These are phyloP conservation scores for Passalora sequoiae DNA, from an alignment of 2,329 filamentous ascomycete species.

Conservation along the genomic window DNA sequence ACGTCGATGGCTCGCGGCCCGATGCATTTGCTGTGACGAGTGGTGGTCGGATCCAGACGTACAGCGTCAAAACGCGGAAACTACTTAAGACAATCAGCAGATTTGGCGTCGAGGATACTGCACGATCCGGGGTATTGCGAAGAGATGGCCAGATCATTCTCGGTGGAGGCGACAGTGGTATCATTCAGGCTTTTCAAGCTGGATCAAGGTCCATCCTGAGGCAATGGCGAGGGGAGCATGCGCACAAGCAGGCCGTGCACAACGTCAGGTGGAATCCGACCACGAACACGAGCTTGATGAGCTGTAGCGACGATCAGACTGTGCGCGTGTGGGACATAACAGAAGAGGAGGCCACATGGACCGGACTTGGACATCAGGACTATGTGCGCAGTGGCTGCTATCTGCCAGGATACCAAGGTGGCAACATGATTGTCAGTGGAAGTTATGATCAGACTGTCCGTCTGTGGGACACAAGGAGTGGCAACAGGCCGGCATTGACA, in stretches of 20 bases:
- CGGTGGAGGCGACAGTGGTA: conserved; percentile 84
- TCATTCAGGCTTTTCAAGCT: conserved; percentile 92
- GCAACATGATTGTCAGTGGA: conserved; percentile 71
- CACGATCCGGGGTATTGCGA: conserved; percentile 81
- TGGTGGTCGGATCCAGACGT: conserved; percentile 86
- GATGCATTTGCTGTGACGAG: conserved; percentile 91
- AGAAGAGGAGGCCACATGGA: conserved; percentile 66
- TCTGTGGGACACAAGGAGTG: conserved; percentile 81
- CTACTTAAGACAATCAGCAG: conserved; percentile 89
- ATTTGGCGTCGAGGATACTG: conserved; percentile 73
- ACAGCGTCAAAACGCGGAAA: conserved; percentile 86
- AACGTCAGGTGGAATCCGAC: conserved; percentile 80
- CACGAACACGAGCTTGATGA: conserved; percentile 79
- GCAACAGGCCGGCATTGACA: conserved; percentile 69
- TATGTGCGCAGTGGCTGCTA: conserved; percentile 87
- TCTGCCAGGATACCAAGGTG: conserved; percentile 64
- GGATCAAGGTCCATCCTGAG: conserved; percentile 84
- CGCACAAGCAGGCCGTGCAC: conserved; percentile 87
- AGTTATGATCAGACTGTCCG: conserved; percentile 93
- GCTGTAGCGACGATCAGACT: conserved; percentile 84
- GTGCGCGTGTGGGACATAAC: conserved; percentile 93
- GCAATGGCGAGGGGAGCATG: conserved; percentile 64
- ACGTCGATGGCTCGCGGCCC: conserved; percentile 36
- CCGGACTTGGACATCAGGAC: conserved; percentile 81
- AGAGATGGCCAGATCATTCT: conserved; percentile 83